Conservation (phyloP, 2,329 filamentous ascomycete genomes). For the Alternaria sp. region DNA sequence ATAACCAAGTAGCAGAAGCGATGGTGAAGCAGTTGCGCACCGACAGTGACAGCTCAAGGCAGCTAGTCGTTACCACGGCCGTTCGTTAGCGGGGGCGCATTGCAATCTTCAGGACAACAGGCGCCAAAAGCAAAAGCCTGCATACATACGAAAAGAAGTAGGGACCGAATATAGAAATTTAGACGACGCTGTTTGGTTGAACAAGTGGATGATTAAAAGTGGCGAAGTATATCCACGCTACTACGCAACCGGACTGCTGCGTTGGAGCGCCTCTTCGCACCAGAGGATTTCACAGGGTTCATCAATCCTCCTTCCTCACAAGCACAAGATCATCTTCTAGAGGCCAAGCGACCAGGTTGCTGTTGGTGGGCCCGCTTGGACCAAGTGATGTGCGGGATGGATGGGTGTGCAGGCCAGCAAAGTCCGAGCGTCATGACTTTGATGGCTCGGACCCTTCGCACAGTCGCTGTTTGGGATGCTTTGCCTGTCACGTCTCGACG, state of each 20-base stretch:
- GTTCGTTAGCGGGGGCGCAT: slow-evolving; percentile 29
- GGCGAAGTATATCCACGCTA: slow-evolving; percentile 46
- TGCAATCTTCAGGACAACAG: slow-evolving; percentile 34
- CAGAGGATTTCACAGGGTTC: slow-evolving; percentile 42
- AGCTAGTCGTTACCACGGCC: slow-evolving; percentile 32
- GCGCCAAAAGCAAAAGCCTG: slow-evolving; percentile 42
- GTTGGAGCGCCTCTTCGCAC: slow-evolving; percentile 34
- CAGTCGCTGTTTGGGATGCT: slow-evolving; percentile 24
- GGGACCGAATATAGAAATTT: slow-evolving; percentile 41
- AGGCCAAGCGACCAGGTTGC: slow-evolving; percentile 24
- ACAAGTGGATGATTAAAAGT: slow-evolving; percentile 48
- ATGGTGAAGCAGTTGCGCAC: slow-evolving; percentile 36
- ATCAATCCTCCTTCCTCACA: slow-evolving; percentile 23
- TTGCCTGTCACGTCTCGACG: slow-evolving; percentile 26
- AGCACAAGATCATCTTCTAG: slow-evolving; percentile 23
- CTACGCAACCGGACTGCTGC: slow-evolving; percentile 34
- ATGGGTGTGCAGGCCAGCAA: slow-evolving; percentile 40
- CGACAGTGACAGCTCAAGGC: slow-evolving; percentile 32
- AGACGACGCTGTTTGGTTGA: slow-evolving; percentile 42
- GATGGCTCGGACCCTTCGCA: slow-evolving; percentile 22
- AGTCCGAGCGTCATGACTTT: slow-evolving; percentile 30
- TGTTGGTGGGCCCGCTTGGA: slow-evolving; percentile 43
- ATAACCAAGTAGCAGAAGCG: slow-evolving; percentile 20
- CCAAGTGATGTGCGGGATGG: slow-evolving; percentile 51
- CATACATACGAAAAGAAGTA: slow-evolving; percentile 38